Percentiles rank a stretch among this genome's conserved stretches.
Evolutionary conservation across 1,284 basidiomycete species (phyloP).

Genomic region (Ceratobasidium sp.): DNA sequence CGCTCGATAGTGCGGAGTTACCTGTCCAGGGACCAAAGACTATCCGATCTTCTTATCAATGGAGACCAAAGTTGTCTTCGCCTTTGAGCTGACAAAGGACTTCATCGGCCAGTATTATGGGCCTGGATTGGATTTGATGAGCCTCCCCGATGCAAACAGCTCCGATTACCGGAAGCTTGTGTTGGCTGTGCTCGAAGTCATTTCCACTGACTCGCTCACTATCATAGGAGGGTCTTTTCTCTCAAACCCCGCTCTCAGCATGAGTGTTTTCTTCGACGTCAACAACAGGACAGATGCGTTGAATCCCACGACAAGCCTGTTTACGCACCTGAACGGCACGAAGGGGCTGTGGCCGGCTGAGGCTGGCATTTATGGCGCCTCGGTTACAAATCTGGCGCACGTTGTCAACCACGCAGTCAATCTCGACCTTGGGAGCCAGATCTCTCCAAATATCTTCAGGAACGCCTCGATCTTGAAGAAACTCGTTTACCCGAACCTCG

Average conservation of each 20-base stretch:
- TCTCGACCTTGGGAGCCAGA: slow-evolving; percentile 21
- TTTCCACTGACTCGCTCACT: slow-evolving; percentile 16
- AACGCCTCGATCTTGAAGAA: not conserved
- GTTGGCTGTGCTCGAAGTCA: slow-evolving; percentile 12
- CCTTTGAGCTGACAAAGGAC: slow-evolving; percentile 13
- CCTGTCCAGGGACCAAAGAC: not conserved
- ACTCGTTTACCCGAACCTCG: not conserved
- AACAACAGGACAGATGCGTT: not conserved
- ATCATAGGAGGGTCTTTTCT: slow-evolving; percentile 6
- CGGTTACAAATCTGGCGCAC: not conserved
- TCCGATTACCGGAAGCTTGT: slow-evolving; percentile 19
- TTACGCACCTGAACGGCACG: slow-evolving; percentile 13
- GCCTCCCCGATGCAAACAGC: not conserved
- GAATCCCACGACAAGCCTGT: not conserved
- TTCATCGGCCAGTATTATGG: slow-evolving; percentile 36
- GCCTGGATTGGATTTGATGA: not conserved
- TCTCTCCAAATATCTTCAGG: slow-evolving; percentile 6
- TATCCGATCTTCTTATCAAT: slow-evolving; percentile 25
- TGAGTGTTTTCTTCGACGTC: not conserved
- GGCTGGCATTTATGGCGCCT: not conserved
- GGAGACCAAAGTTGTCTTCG: slow-evolving; percentile 20
- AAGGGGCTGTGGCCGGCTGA: not conserved
- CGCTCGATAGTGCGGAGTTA: slow-evolving; percentile 13
- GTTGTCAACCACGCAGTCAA: slow-evolving; percentile 27
- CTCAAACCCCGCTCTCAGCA: not conserved